phyloP scores from a whole-genome alignment of 139 green algal species.

The Asterochloris erici region DNA sequence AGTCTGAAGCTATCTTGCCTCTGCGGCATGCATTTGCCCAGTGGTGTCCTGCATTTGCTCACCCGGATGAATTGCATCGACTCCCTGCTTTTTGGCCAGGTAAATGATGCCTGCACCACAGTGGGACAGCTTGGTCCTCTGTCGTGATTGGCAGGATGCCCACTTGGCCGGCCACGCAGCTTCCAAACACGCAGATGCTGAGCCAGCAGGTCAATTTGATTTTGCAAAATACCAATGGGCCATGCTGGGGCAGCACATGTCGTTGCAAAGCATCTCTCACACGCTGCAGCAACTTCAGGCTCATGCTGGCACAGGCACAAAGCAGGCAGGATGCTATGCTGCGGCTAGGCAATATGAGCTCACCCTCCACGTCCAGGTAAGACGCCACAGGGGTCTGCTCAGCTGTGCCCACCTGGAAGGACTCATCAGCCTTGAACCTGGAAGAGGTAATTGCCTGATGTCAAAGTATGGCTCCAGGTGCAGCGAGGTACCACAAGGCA shows the following conservation, averaged over 20 bases:
- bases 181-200: no score
- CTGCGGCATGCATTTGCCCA: slow-evolving; percentile 58
- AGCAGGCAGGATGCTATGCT: no score
- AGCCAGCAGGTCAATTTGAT: no score
- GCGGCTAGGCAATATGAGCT: not conserved
- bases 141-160: not conserved
- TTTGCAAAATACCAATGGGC: no score
- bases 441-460: no score
- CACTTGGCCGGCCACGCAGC: no score
- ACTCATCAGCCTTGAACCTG: slow-evolving; percentile 58
- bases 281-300: no score
- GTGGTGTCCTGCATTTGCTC: slow-evolving; percentile 75
- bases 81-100: slow-evolving; percentile 77
- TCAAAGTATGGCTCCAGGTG: no score
- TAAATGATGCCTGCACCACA: slow-evolving; percentile 29
- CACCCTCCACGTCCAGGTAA: slow-evolving; percentile 81
- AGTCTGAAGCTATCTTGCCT: not conserved
- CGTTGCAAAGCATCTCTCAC: no score
- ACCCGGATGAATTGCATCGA: slow-evolving; percentile 93
- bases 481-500: no score
- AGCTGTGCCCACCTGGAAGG: slow-evolving; percentile 45
- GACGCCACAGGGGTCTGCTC: slow-evolving; percentile 70
- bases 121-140: not conserved
- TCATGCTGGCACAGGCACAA: no score
- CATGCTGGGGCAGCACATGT: no score